Conservation (phyloP, 2,329 filamentous ascomycete species). For the Colletotrichum abscissum region DNA sequence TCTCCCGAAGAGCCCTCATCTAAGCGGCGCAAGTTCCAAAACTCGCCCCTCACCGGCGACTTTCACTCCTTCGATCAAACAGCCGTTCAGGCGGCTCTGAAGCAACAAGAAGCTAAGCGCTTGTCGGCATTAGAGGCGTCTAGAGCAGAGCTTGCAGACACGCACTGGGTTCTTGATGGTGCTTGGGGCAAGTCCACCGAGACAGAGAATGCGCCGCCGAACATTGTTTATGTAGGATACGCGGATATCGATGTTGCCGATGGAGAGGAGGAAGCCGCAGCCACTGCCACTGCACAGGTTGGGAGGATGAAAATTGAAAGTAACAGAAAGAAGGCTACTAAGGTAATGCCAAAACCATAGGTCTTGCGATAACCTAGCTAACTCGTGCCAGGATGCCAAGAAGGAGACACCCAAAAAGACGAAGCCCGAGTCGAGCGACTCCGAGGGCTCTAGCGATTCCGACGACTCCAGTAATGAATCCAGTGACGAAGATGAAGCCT, state of each 20-base stretch:
- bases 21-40: conserved; percentile 71
- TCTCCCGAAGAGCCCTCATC: conserved; percentile 61
- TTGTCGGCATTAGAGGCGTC: conserved; percentile 71
- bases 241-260: conserved; percentile 58
- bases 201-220: conserved; percentile 49
- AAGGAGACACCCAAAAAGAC: conserved; percentile 32
- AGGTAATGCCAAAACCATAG: conserved; percentile 40
- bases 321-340: conserved; percentile 40
- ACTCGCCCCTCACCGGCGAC: conserved; percentile 46
- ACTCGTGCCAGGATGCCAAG: conserved; percentile 35
- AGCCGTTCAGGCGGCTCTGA: conserved; percentile 71
- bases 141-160: conserved; percentile 73
- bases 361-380: neutral
- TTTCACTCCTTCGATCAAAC: conserved; percentile 65
- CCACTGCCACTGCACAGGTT: conserved; percentile 43
- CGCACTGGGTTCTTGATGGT: conserved; percentile 79
- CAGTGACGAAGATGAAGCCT: conserved; percentile 28
- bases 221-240: conserved; percentile 70
- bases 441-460: conserved; percentile 38
- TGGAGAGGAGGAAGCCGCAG: conserved; percentile 46
- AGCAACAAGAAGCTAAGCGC: conserved; percentile 74
- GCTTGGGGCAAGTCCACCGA: conserved; percentile 36
- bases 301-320: conserved; percentile 51
- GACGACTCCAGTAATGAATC: conserved; percentile 26
- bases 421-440: conserved; percentile 38